Evolutionary conservation across 2,329 filamentous ascomycete genomes (phyloP), one percentile per base, ranked within the genome.

Genomic region (Dothideomycetes sp.): DNA sequence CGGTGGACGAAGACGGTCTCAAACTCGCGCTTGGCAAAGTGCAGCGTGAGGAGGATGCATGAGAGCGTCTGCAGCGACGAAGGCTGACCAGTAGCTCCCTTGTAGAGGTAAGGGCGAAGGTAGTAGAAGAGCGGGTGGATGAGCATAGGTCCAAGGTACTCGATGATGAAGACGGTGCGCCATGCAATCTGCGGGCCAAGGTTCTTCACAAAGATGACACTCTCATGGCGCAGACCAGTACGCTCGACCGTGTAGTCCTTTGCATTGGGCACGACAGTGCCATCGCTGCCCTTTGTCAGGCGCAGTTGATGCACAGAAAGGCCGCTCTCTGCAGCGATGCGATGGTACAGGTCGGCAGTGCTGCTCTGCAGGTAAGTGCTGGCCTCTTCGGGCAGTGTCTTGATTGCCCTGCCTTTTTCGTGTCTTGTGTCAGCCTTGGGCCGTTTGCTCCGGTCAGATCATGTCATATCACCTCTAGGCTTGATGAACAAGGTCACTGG

Each of bases 1-100:
- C 85, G 86, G 71, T 98, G 91, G 47, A 98, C 76, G 60, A 91
- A 94, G 47, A 94, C 59, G 1, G 91, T 96, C 69, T 98, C 91
- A 50, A 85, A 73, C 69, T 98, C 91, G 57, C 91, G 87, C 74
- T 98, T 98, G 59, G 84, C 51, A 64, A 95, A 98, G 70, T 98
- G 91, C 10, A 82, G 63, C 43, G 79, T 67, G 54, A 94, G 76
- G 60, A 94, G 76, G 46, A 67, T 65, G 58, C 87, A 82, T 36
- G 80, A 74, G 37, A 94, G 70, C 53, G 73, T 76, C 64, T 98
- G 91, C 2, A 69, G 66, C 59, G 57, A 74, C 67, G 71, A 91
- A 55, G 70, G 68, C 29, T 65, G 61, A 43, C 45, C 17, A 31
- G 52, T 46, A 57, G 61, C 49, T 46, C 63, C 69, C 48, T 69